Evolutionary conservation across 345 rosid species (phyloP).

Genomic region (Lepidium africanum): DNA sequence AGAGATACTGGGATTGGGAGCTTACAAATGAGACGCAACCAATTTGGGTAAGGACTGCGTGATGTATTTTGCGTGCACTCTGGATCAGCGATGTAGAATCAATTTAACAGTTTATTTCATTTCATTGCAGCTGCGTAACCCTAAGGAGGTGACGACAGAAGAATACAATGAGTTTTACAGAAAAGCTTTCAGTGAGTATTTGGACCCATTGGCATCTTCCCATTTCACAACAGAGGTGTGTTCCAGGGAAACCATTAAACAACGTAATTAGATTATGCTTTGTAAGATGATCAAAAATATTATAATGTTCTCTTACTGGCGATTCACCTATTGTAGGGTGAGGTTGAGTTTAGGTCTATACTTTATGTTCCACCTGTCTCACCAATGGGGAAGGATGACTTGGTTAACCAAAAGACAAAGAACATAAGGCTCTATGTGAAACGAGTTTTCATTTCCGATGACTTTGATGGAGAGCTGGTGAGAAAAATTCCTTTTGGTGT

Average conservation of each 20-base stretch:
- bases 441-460: constrained; percentile 93
- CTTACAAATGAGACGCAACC: constrained; percentile 95
- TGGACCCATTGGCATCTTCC: constrained; percentile 93
- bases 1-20: constrained; percentile 98
- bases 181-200: constrained; percentile 80
- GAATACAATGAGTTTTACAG: constrained; percentile 92
- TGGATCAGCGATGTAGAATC: background rate
- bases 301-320: background rate
- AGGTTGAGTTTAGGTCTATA: constrained; percentile 94
- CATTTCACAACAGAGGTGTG: constrained; percentile 97
- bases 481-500: constrained; percentile 20
- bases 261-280: background rate
- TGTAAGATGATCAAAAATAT: background rate
- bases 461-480: constrained; percentile 98
- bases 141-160: constrained; percentile 81
- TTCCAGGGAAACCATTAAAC: background rate
- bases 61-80: background rate
- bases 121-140: constrained; percentile 73
- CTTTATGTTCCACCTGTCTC: constrained; percentile 80
- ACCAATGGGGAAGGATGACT: constrained; percentile 77
- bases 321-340: constrained; percentile 55
- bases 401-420: constrained; percentile 85
- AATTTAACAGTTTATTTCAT: background rate
- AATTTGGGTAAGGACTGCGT: constrained; percentile 57
- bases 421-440: constrained; percentile 94